A percentile compares a stretch with the other conserved stretches of the same genome.
Evolutionary conservation across 116 monocot genomes (phyloP).

Genomic region (Iris pallida): DNA sequence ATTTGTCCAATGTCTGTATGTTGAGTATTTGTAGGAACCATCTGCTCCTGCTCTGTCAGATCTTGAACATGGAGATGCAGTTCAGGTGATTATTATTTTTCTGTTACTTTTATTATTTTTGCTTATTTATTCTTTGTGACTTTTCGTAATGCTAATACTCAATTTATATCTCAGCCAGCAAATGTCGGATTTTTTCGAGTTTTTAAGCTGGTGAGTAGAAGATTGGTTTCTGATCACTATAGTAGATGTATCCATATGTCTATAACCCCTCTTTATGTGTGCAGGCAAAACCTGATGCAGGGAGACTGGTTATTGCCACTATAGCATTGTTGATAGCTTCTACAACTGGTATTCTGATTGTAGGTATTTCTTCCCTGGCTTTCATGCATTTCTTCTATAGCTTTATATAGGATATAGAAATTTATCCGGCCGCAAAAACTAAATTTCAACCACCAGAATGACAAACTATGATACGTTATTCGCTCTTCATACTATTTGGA

Average conservation of each 20-base stretch:
- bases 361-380: constrained; percentile 39
- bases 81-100: constrained; percentile 37
- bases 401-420: no score
- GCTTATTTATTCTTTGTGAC: background rate
- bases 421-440: no score
- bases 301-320: constrained; percentile 62
- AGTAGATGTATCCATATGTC: background rate
- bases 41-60: constrained; percentile 31
- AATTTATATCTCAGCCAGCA: constrained; percentile 44
- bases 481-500: no score
- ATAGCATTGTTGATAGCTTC: constrained; percentile 83
- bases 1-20: no score
- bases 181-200: constrained; percentile 81
- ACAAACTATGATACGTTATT: no score
- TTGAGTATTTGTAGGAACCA: constrained; percentile 28
- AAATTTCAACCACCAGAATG: no score
- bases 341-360: constrained; percentile 76
- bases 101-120: background rate
- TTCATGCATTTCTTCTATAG: no score
- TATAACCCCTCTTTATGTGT: constrained; percentile 4
- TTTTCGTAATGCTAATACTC: constrained; percentile 12
- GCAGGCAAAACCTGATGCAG: constrained; percentile 91
- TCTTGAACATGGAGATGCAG: constrained; percentile 71
- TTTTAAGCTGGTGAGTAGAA: constrained; percentile 58
- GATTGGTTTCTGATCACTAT: background rate